Evolutionary conservation across 805 yeast species (phyloP).

Genomic region (Priceomyces castillae): DNA sequence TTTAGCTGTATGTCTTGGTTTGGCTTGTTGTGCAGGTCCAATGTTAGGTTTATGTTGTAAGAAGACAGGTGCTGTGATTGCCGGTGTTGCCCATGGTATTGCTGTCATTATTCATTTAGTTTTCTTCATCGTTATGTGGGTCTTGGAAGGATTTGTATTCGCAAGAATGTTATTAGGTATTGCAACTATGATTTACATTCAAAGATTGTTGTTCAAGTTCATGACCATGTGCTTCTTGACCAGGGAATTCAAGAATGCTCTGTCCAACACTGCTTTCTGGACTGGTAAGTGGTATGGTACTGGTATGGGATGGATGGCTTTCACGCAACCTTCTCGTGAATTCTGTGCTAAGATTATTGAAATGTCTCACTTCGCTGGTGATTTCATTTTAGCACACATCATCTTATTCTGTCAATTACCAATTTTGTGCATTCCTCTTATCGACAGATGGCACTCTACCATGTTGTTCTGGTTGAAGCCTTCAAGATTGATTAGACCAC

Average conservation of each 20-base stretch:
- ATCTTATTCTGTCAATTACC: conserved; percentile 89
- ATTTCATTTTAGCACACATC: conserved; percentile 89
- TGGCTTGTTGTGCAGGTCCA: conserved; percentile 98
- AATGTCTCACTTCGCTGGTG: conserved; percentile 94
- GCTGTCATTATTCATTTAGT: conserved; percentile 85
- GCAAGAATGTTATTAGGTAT: conserved; percentile 85
- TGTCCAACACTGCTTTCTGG: conserved; percentile 98
- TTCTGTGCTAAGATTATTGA: conserved; percentile 91
- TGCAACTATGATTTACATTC: conserved; percentile 78
- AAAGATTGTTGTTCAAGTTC: conserved; percentile 82
- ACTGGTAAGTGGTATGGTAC: conserved; percentile 98
- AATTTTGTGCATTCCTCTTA: conserved; percentile 73
- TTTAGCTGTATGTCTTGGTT: conserved; percentile 66
- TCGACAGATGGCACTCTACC: conserved; percentile 97
- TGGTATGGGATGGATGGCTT: conserved; percentile 89
- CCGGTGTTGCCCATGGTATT: conserved; percentile 93
- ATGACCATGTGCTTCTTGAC: conserved; percentile 77
- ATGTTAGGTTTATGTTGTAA: conserved; percentile 91
- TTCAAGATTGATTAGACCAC: conserved; percentile 93
- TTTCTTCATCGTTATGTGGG: conserved; percentile 96
- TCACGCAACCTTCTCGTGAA: conserved; percentile 96
- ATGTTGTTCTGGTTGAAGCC: conserved; percentile 99
- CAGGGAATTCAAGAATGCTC: conserved; percentile 95
- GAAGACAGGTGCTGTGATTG: conserved; percentile 93
- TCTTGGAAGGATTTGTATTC: conserved; percentile 87